These are phyloP conservation scores for Apiospora sp. DNA, from an alignment of 2,329 filamentous ascomycete genomes.

Conservation along the genomic window DNA sequence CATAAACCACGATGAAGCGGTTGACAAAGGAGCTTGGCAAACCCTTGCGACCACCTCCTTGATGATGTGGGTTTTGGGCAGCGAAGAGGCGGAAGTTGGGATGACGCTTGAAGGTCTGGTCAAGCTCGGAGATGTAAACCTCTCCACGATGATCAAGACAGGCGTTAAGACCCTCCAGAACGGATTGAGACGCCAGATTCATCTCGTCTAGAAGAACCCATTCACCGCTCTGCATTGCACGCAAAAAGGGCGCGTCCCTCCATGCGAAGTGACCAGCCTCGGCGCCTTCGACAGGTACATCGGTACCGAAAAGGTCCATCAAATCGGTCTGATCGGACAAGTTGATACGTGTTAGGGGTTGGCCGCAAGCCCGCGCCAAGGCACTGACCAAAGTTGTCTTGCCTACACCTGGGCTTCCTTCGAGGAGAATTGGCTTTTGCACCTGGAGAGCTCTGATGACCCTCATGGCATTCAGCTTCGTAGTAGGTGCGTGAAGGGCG, in stretches of 20 bases:
- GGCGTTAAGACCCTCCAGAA: slow-evolving; percentile 94
- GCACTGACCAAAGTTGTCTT: slow-evolving; percentile 95
- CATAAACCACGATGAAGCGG: slow-evolving; percentile 96
- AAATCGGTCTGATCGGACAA: slow-evolving; percentile 97
- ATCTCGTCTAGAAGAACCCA: slow-evolving; percentile 99
- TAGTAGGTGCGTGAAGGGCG: slow-evolving; percentile 89
- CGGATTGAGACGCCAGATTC: slow-evolving; percentile 97
- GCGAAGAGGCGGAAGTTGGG: slow-evolving; percentile 93
- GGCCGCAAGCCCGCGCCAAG: slow-evolving; percentile 80
- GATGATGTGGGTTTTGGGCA: slow-evolving; percentile 96
- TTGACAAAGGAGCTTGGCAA: slow-evolving; percentile 96
- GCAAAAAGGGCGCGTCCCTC: slow-evolving; percentile 93
- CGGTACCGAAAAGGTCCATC: slow-evolving; percentile 96
- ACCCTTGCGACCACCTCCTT: slow-evolving; percentile 94
- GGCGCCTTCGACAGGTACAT: slow-evolving; percentile 93
- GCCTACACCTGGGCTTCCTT: slow-evolving; percentile 97
- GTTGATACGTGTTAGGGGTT: slow-evolving; percentile 90
- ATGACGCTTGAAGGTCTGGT: slow-evolving; percentile 91
- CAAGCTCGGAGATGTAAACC: slow-evolving; percentile 93
- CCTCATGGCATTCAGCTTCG: slow-evolving; percentile 87
- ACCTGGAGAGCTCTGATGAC: slow-evolving; percentile 89
- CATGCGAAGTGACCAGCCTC: slow-evolving; percentile 91
- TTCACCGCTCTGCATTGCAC: slow-evolving; percentile 94
- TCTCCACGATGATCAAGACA: slow-evolving; percentile 96
- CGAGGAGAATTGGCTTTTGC: slow-evolving; percentile 88